Conservation (phyloP, 177 flowering plant genomes). For the Tripterygium wilfordii region DNA sequence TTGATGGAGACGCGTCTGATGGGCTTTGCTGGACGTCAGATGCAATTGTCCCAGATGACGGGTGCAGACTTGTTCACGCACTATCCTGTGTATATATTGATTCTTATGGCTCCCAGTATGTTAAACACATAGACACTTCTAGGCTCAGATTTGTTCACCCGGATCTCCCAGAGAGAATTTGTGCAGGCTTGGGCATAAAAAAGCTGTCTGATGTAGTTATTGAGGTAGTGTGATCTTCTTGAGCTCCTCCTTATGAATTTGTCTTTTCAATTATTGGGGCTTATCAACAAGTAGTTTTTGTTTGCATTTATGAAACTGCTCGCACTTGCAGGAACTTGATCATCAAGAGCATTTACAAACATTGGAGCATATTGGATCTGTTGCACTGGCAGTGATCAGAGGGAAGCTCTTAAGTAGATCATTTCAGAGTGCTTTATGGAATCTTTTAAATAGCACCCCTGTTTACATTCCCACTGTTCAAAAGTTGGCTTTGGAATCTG, state of each 20-base stretch:
- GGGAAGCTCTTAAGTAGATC: constrained; percentile 56
- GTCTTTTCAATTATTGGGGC: not conserved
- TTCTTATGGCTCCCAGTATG: constrained; percentile 68
- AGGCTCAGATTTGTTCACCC: constrained; percentile 83
- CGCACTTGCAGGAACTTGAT: constrained; percentile 58
- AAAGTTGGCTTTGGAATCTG: constrained; percentile 27
- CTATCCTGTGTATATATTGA: constrained; percentile 80
- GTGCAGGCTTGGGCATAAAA: constrained; percentile 54
- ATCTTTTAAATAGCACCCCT: constrained; percentile 32
- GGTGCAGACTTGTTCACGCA: constrained; percentile 90
- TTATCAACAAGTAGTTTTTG: not conserved
- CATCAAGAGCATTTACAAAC: constrained; percentile 35
- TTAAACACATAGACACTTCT: constrained; percentile 69
- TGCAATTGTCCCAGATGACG: constrained; percentile 87
- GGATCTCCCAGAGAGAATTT: constrained; percentile 66
- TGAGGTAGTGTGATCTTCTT: constrained; percentile 55
- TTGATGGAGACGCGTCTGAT: constrained; percentile 26
- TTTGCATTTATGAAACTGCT: constrained; percentile 7
- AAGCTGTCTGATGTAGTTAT: constrained; percentile 81
- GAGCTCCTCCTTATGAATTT: not conserved
- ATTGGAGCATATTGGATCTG: constrained; percentile 54
- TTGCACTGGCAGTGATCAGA: constrained; percentile 41
- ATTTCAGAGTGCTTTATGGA: constrained; percentile 69
- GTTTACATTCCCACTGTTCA: constrained; percentile 24
- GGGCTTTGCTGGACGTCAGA: constrained; percentile 41